Base-by-base conservation (phyloP, 2,329 filamentous ascomycete species). In the Periconia macrospinosa region DNA sequence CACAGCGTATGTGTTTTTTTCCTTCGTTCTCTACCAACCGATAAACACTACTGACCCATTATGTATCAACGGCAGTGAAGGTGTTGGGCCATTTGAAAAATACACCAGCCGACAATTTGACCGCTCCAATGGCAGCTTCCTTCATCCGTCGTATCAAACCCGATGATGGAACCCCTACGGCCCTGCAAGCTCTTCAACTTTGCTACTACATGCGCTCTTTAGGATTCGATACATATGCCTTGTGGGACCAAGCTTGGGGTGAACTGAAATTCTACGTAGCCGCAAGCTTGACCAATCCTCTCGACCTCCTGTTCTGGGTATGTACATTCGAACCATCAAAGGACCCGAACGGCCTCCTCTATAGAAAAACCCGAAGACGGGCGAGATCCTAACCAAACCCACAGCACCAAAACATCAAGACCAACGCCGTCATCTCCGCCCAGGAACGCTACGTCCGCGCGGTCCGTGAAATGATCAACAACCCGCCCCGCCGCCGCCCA, bases 131-230 rank as follows among this genome's bases (percentile, higher is more conserved):
- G 27, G 66, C 65, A 6, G 37, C 48, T 35, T 19, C 11, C 3
- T 64, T 59, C 55, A 68, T 64, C 3, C 17, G 51, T 13, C 17
- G 27, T 5, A 65, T 61, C 17, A 52, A 54, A 1, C 51, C 55
- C 2, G 41, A 35, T 2, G n/a, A 23, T 30, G 42, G 47, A 15
- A 23, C 17, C 11, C 58, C 63, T 2, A 47, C 14, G 11, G 54
- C 60, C 11, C 41, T 53, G 23, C 59, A 69, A 19, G 68, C 63
- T 8, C 46, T 69, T 6, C 53, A 57, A 3, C 49, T 69, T 1
- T 69, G 67, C 61, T 70, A 69, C 58, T 71, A 69, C 50, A 68
- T 71, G 66, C 66, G 68, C 46, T 58, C 55, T 1, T 52, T 58
- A 3, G 59, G 61, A 30, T 63, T 63, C 49, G 58, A 66, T 19